Base-by-base conservation (phyloP, 257 asterid genomes). In the Gentiana macrophylla region DNA sequence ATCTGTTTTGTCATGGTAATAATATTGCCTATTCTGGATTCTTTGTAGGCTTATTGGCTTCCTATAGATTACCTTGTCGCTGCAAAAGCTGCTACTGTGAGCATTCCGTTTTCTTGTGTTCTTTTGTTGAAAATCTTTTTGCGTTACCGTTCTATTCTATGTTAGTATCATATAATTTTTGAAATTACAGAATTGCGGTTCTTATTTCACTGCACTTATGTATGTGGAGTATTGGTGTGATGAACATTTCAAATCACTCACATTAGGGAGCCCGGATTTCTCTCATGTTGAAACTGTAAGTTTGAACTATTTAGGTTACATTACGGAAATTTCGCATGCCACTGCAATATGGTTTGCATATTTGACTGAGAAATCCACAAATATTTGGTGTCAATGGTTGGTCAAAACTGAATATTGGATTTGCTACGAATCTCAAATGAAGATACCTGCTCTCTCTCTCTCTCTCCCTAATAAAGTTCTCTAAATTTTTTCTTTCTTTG, bases 171-270 rank as follows among this genome's bases (percentile, higher is more conserved):
- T 12, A 44, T 53, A 34, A 24, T 44, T 65, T 62, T 62, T 49
- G 49, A 57, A 74, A 44, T 49, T 65, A 50, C 93, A 91, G 98
- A 83, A 74, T 62, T 84, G 95, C 63, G 98, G 96, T 55, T 86
- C 96, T 67, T 87, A 80, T 82, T 91, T 91, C 68, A 87, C 94
- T 56, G 96, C 98, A 51, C 84, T 80, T 57, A 88, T 87, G 67
- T 91, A 87, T 44, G 96, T 87, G 65, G 98, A 91, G 73, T 79
- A 84, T 81, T 91, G 98, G 98, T 91, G 98, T 65, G 95, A 91
- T 79, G 89, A 91, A 72, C 79, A 83, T 67, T 87, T 82, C 63
- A 76, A 77, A 50, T 52, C 82, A 70, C 84, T 91, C 59, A 83
- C 86, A 32, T 66, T 91, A 80, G 98, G 98, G 52, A 75, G 74